Percentiles rank a stretch among this genome's conserved stretches.
These are phyloP conservation scores for Yamadazyma buinensis DNA, from an alignment of 1,139 yeast species.

Conservation along the genomic window DNA sequence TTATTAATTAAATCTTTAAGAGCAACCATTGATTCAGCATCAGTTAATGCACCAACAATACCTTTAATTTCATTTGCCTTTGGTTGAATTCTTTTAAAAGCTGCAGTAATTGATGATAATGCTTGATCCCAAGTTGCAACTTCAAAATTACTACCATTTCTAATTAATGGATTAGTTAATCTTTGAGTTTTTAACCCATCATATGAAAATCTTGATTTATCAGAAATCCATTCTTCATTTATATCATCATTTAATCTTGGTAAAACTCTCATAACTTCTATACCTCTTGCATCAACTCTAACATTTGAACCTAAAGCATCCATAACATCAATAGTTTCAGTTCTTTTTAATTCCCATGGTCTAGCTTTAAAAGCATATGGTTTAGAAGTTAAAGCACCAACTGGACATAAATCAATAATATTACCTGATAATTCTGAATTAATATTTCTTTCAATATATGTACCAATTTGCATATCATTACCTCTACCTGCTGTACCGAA, in stretches of 20 bases:
- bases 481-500: conserved; percentile 89
- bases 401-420: conserved; percentile 87
- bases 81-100: conserved; percentile 56
- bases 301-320: conserved; percentile 83
- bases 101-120: conserved; percentile 63
- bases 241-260: conserved; percentile 85
- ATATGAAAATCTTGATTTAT: conserved; percentile 80
- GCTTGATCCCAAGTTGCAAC: conserved; percentile 90
- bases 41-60: conserved; percentile 76
- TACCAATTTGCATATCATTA: conserved; percentile 88
- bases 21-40: conserved; percentile 80
- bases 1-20: conserved; percentile 75
- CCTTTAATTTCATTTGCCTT: conserved; percentile 74
- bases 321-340: conserved; percentile 82
- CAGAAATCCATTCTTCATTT: conserved; percentile 91
- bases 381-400: conserved; percentile 86
- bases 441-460: conserved; percentile 80
- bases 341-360: conserved; percentile 92
- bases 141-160: conserved; percentile 67
- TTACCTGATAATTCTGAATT: conserved; percentile 87
- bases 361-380: conserved; percentile 90
- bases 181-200: conserved; percentile 88
- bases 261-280: conserved; percentile 83
- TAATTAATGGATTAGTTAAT: conserved; percentile 75
- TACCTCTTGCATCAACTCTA: conserved; percentile 83